phyloP scores from a whole-genome alignment of 345 rosid genomes.

The Turnera subulata region DNA sequence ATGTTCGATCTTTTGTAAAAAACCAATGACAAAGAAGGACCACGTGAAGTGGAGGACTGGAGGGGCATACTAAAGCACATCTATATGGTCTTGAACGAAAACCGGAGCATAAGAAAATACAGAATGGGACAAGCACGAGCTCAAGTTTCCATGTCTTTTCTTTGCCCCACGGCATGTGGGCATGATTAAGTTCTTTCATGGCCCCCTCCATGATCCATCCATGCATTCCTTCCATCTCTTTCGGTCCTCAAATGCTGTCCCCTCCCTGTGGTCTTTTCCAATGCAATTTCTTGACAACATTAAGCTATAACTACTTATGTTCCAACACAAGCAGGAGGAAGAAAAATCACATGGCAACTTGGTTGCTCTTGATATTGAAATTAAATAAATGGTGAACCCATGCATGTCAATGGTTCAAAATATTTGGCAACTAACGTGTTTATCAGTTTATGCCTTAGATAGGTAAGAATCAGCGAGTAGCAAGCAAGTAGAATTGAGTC shows the following conservation, averaged over 20 bases:
- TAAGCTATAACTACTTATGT: neutral
- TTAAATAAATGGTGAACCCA: too few species aligned
- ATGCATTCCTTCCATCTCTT: too few species aligned
- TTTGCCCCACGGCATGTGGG: conserved; percentile 17
- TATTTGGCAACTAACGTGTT: too few species aligned
- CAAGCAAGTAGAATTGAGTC: too few species aligned
- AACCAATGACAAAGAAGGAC: neutral
- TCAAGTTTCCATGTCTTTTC: conserved; percentile 1
- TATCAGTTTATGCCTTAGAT: too few species aligned
- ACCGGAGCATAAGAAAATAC: neutral
- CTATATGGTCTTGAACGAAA: conserved; percentile 1
- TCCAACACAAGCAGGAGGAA: neutral
- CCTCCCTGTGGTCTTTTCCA: neutral
- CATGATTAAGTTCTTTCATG: neutral
- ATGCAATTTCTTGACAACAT: neutral
- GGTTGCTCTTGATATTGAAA: too few species aligned
- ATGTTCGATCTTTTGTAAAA: neutral
- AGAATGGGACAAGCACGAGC: neutral
- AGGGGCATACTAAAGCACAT: neutral
- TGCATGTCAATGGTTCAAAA: too few species aligned
- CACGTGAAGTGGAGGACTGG: neutral
- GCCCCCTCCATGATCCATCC: neutral
- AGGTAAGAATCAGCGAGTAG: too few species aligned
- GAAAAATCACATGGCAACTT: too few species aligned
- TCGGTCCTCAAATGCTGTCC: neutral